These are phyloP conservation scores for Nicotiana attenuata DNA, from an alignment of 257 asterid genomes.

Conservation along the genomic window DNA sequence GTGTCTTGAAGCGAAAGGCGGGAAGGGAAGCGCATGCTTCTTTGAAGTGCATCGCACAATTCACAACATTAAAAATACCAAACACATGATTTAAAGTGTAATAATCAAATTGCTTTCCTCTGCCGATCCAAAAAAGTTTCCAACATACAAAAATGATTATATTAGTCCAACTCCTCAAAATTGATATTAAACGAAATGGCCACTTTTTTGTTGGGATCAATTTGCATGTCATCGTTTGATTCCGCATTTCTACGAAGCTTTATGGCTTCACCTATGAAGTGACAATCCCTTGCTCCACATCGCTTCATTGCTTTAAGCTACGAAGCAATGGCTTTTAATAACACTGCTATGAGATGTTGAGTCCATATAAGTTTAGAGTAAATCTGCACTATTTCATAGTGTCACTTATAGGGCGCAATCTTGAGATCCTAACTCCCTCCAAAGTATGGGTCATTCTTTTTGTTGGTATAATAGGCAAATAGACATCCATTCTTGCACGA, in stretches of 20 bases:
- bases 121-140: not conserved
- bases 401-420: not conserved
- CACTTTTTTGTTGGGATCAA: not conserved
- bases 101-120: not conserved
- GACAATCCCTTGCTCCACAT: not conserved
- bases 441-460: no score
- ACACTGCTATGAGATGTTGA: not conserved
- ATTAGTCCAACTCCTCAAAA: not conserved
- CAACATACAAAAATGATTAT: not conserved
- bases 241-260: not conserved
- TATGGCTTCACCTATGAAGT: not conserved
- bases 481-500: no score
- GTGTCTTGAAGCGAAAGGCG: not conserved
- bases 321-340: not conserved
- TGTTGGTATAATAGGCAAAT: no score
- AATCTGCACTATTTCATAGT: not conserved
- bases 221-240: not conserved
- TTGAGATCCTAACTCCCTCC: no score
- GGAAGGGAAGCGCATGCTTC: not conserved
- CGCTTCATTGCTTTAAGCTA: not conserved
- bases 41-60: not conserved
- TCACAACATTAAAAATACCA: not conserved
- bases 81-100: not conserved
- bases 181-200: not conserved
- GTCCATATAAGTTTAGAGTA: not conserved